These are phyloP conservation scores for Psilocybe azurescens DNA, from an alignment of 768 basidiomycete species.

Conservation along the genomic window DNA sequence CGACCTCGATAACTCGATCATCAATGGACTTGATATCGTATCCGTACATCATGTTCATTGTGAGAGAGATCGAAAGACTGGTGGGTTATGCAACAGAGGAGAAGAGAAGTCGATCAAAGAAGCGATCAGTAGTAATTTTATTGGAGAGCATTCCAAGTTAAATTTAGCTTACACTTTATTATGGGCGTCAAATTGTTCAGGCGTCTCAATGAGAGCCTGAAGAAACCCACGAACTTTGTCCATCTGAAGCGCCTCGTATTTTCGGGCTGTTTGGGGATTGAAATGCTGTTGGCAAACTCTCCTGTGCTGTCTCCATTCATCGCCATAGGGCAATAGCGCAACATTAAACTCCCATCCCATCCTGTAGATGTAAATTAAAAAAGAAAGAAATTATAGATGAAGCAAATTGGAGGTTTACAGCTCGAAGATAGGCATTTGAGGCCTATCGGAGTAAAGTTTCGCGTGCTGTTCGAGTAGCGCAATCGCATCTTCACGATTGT, in stretches of 20 bases:
- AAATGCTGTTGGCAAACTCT: slow-evolving; percentile 42
- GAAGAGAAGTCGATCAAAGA: background rate
- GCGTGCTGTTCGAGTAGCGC: slow-evolving; percentile 46
- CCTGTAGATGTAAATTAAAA: background rate
- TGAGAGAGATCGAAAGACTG: slow-evolving; percentile 19
- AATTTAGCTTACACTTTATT: slow-evolving; percentile 14
- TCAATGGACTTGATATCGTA: slow-evolving; percentile 20
- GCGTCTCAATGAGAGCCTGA: slow-evolving; percentile 21
- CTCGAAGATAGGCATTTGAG: slow-evolving; percentile 27
- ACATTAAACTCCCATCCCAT: slow-evolving; percentile 45
- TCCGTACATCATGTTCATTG: slow-evolving; percentile 25
- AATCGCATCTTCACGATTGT: slow-evolving; percentile 24
- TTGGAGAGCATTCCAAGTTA: background rate
- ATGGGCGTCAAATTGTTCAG: slow-evolving; percentile 17
- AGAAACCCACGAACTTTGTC: slow-evolving; percentile 35
- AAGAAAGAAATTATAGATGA: no score
- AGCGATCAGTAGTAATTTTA: no score
- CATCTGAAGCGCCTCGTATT: slow-evolving; percentile 35
- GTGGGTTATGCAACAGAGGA: background rate
- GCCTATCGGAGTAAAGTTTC: slow-evolving; percentile 50
- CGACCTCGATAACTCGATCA: slow-evolving; percentile 27
- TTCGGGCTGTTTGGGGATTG: slow-evolving; percentile 28
- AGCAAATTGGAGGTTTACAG: slow-evolving; percentile 1
- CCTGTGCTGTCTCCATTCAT: slow-evolving; percentile 42
- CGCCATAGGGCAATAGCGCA: slow-evolving; percentile 38